phyloP scores from a whole-genome alignment of 2,329 filamentous ascomycete species.

The Exophiala alcalophila region DNA sequence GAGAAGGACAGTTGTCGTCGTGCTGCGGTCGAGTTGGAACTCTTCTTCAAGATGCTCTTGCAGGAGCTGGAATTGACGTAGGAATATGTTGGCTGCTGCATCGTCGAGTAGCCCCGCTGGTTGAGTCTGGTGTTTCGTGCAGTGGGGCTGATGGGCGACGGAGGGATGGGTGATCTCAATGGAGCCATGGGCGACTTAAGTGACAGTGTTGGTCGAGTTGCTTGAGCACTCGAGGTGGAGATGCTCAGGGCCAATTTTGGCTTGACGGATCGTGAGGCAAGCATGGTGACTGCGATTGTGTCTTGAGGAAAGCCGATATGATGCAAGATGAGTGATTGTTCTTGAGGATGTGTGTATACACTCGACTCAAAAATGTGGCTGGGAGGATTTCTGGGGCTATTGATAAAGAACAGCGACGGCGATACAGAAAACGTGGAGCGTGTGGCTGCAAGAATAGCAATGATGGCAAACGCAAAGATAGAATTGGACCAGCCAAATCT shows the following conservation, averaged over 20 bases:
- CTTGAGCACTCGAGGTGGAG: slow-evolving; percentile 35
- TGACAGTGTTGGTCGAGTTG: slow-evolving; percentile 39
- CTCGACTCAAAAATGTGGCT: slow-evolving; percentile 7
- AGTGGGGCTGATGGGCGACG: slow-evolving; percentile 42
- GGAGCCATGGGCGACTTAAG: slow-evolving; percentile 42
- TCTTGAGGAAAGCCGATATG: slow-evolving; percentile 6
- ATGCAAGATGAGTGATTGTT: slow-evolving; percentile 2
- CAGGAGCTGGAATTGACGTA: slow-evolving; percentile 46
- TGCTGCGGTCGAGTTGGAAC: slow-evolving; percentile 23
- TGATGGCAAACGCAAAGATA: slow-evolving; percentile 28
- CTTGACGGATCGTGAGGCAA: slow-evolving; percentile 43
- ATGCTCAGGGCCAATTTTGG: slow-evolving; percentile 50
- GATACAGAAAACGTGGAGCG: slow-evolving; percentile 1
- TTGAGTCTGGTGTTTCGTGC: slow-evolving; percentile 39
- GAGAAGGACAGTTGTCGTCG: slow-evolving; percentile 44
- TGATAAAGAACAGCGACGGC: slow-evolving; percentile 10
- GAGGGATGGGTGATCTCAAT: slow-evolving; percentile 45
- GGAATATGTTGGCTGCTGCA: slow-evolving; percentile 40
- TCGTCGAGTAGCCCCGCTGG: slow-evolving; percentile 40
- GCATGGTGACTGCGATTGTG: slow-evolving; percentile 31
- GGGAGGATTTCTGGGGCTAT: slow-evolving; percentile 11
- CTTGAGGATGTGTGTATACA: background rate
- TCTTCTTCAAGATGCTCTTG: slow-evolving; percentile 50
- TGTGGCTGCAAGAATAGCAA: slow-evolving; percentile 30
- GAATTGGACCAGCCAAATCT: slow-evolving; percentile 46